Percentiles rank a stretch among this genome's conserved stretches.
These are phyloP conservation scores for Yarrowia alimentaria DNA, from an alignment of 805 yeast genomes.

Conservation along the genomic window DNA sequence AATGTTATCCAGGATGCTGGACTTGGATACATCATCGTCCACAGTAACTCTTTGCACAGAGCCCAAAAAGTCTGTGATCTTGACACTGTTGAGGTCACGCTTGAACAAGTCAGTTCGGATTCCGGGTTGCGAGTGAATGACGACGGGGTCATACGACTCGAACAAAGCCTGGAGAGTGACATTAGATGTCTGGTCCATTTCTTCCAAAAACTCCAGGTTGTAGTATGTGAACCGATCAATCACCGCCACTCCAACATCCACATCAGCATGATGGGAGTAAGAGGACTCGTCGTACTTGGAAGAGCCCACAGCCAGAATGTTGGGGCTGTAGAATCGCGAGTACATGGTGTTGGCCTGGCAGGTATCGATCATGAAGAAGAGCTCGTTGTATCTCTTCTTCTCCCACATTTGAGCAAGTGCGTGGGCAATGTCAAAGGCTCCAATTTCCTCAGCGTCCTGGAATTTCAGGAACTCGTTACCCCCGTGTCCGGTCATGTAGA, in stretches of 20 bases:
- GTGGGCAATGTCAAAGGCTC: conserved; percentile 92
- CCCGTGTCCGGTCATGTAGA: conserved; percentile 97
- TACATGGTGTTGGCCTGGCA: conserved; percentile 99
- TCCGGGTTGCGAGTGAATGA: conserved; percentile 93
- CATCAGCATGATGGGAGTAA: conserved; percentile 93
- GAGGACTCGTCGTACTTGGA: conserved; percentile 84
- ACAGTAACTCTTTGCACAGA: conserved; percentile 76
- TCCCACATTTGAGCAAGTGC: conserved; percentile 97
- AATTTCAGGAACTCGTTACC: conserved; percentile 96
- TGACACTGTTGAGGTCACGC: conserved; percentile 64
- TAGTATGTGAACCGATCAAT: conserved; percentile 94
- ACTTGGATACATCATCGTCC: conserved; percentile 44
- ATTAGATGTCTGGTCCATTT: conserved; percentile 70
- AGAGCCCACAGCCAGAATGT: conserved; percentile 89
- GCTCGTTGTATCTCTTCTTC: conserved; percentile 90
- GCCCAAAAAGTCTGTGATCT: conserved; percentile 91
- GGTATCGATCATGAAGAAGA: conserved; percentile 96
- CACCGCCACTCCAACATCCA: conserved; percentile 95
- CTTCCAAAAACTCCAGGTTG: conserved; percentile 83
- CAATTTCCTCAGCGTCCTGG: conserved; percentile 97
- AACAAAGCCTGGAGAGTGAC: conserved; percentile 79
- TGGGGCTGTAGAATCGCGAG: conserved; percentile 86
- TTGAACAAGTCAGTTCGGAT: conserved; percentile 75
- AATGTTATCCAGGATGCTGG: conserved; percentile 15
- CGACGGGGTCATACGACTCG: conserved; percentile 76